phyloP scores from a whole-genome alignment of 2,329 filamentous ascomycete species.

The Claviceps sp. region DNA sequence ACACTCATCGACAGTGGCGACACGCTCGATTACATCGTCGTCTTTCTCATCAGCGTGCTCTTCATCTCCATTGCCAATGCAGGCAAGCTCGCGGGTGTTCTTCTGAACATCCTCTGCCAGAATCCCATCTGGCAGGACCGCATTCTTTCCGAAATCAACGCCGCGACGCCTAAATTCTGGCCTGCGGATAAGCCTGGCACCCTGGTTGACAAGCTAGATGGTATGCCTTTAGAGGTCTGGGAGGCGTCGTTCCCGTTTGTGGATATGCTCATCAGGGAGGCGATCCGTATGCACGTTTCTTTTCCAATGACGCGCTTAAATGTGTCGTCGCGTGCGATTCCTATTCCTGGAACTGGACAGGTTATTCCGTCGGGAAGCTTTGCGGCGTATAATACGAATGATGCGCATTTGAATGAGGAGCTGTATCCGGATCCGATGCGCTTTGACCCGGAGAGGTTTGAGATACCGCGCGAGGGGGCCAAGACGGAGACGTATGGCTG shows the following conservation, averaged over 20 bases:
- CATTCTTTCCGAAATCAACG: not conserved
- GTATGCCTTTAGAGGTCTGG: slow-evolving; percentile 7
- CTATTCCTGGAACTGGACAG: slow-evolving; percentile 5
- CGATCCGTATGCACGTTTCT: slow-evolving; percentile 8
- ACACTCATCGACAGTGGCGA: not conserved
- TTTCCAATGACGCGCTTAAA: slow-evolving; percentile 5
- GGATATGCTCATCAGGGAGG: slow-evolving; percentile 8
- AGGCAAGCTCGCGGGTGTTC: not conserved
- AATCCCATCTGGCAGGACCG: not conserved
- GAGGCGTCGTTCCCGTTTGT: slow-evolving; percentile 7
- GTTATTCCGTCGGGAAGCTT: slow-evolving; percentile 12
- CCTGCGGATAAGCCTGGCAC: not conserved
- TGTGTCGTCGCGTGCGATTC: not conserved
- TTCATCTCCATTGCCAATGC: not conserved
- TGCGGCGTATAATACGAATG: slow-evolving; percentile 12
- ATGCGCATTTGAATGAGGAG: slow-evolving; percentile 11
- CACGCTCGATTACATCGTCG: not conserved
- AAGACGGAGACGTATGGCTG: slow-evolving; percentile 3
- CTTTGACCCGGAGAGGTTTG: slow-evolving; percentile 10
- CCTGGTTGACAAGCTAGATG: slow-evolving; percentile 7
- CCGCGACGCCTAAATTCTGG: not conserved
- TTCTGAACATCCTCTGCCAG: not conserved
- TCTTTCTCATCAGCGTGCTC: not conserved
- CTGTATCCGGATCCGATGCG: slow-evolving; percentile 11
- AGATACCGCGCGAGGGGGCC: slow-evolving; percentile 2